Evolutionary conservation across 2,329 filamentous ascomycete genomes (phyloP).

Genomic region (Colletotrichum lentis): DNA sequence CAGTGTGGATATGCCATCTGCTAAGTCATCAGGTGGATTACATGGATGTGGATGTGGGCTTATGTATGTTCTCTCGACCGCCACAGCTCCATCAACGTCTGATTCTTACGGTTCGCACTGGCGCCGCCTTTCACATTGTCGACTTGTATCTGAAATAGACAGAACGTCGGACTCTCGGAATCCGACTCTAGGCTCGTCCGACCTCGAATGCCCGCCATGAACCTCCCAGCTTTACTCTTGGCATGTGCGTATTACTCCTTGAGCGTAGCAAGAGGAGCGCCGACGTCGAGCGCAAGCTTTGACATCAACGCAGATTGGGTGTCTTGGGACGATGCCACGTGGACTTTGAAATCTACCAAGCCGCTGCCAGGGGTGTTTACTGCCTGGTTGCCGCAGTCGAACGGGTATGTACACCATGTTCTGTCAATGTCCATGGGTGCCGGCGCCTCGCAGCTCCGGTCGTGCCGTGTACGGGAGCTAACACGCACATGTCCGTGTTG

Average conservation of each 20-base stretch:
- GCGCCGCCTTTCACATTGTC: not conserved
- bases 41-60: too few species aligned
- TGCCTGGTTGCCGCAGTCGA: conserved; percentile 18
- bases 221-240: not conserved
- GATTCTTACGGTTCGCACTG: not conserved
- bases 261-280: conserved; percentile 11
- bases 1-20: not conserved
- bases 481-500: not conserved
- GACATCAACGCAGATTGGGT: conserved; percentile 24
- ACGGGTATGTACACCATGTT: conserved; percentile 5
- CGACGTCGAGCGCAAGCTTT: conserved; percentile 9
- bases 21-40: not conserved
- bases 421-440: not conserved
- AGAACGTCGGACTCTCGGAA: not conserved
- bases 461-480: not conserved
- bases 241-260: not conserved
- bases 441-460: too few species aligned
- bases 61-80: not conserved
- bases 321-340: conserved; percentile 18
- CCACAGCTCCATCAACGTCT: not conserved
- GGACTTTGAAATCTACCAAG: conserved; percentile 21
- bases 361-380: conserved; percentile 20
- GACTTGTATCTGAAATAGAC: not conserved
- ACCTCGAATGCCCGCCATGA: not conserved
- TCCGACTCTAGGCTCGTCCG: not conserved